Conservation (phyloP, 129 eudicot species). For the Dittrichia graveolens region DNA sequence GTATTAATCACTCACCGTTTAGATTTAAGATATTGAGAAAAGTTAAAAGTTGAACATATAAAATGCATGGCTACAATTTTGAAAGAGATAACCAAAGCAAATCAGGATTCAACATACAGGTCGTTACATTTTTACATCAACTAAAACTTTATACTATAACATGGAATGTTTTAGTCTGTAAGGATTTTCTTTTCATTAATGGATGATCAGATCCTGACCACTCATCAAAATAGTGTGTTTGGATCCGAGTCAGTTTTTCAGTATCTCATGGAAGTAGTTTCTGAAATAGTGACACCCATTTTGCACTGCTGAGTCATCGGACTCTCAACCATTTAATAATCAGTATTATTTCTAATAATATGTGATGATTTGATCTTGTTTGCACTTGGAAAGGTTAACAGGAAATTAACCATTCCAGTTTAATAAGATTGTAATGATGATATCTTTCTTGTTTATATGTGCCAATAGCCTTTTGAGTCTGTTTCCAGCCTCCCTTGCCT, state of each 20-base stretch:
- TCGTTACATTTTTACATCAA: no score
- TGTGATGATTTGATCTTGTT: neutral
- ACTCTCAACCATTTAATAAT: neutral
- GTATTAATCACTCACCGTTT: neutral
- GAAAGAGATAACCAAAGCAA: no score
- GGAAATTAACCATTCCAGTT: neutral
- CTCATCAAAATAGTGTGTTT: neutral
- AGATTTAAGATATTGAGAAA: neutral
- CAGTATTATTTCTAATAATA: neutral
- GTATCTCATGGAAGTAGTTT: neutral
- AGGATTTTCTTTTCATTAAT: no score
- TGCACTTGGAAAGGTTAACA: neutral
- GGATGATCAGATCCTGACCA: neutral
- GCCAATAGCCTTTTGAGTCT: neutral
- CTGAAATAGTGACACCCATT: neutral
- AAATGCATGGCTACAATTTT: no score
- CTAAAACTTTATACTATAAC: no score
- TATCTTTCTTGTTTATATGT: constrained; percentile 10
- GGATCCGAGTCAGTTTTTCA: neutral
- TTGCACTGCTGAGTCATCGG: neutral
- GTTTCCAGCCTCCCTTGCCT: constrained; percentile 9
- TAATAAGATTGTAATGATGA: neutral
- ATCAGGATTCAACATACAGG: no score
- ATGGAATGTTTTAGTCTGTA: no score
- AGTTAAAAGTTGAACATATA: no score